Evolutionary conservation across 2,329 filamentous ascomycete genomes (phyloP).

Genomic region (Cucurbitaria berberidis): DNA sequence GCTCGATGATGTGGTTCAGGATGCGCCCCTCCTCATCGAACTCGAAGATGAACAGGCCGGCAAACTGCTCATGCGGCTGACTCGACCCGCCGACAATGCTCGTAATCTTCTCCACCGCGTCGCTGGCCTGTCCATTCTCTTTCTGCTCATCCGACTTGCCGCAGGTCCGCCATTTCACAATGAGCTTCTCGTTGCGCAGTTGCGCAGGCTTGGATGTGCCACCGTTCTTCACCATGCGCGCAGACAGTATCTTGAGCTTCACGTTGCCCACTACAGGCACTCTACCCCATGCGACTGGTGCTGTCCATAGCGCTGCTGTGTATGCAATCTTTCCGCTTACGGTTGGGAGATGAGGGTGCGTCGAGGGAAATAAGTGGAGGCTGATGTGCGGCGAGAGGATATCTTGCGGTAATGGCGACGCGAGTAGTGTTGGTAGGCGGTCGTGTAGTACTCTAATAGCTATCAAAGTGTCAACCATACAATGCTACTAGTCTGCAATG

Average conservation of each 20-base stretch:
- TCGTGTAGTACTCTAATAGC: conserved; percentile 67
- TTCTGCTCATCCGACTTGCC: conserved; percentile 56
- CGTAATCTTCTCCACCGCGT: conserved; percentile 61
- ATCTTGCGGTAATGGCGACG: conserved; percentile 65
- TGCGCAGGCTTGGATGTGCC: conserved; percentile 49
- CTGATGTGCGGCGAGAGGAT: conserved; percentile 68
- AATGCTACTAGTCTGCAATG: neutral
- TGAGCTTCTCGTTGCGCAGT: conserved; percentile 73
- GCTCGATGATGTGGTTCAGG: conserved; percentile 89
- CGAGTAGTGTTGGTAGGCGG: conserved; percentile 65
- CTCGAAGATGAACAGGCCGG: conserved; percentile 91
- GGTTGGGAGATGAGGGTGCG: conserved; percentile 87
- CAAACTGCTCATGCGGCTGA: conserved; percentile 70
- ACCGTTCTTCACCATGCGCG: conserved; percentile 76
- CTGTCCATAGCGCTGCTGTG: conserved; percentile 92
- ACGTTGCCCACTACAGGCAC: conserved; percentile 92
- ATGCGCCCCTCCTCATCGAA: conserved; percentile 89
- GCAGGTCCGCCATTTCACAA: conserved; percentile 86
- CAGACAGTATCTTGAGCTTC: conserved; percentile 82
- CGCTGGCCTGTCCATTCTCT: conserved; percentile 53
- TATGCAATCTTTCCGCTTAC: conserved; percentile 91
- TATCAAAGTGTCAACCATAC: conserved; percentile 35
- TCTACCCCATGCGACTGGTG: conserved; percentile 93
- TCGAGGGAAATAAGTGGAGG: conserved; percentile 71
- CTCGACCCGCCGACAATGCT: conserved; percentile 61